phyloP scores from a whole-genome alignment of 139 green algal genomes.

The Chlamydomonas sp. region DNA sequence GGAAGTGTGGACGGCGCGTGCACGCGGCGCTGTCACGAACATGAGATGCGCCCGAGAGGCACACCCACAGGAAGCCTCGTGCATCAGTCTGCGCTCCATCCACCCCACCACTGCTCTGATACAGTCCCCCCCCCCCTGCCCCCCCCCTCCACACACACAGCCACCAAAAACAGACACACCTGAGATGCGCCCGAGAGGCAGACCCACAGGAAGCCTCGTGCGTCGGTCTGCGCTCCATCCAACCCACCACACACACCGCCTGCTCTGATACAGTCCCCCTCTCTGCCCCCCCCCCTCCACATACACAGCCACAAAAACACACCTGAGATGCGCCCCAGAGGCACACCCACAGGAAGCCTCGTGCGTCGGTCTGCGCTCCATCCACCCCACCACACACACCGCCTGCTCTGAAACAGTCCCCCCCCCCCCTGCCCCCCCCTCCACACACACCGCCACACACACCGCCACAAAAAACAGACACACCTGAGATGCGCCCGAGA shows the following conservation, averaged over 20 bases:
- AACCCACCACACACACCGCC: background rate
- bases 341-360: too few species aligned
- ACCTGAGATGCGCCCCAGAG: too few species aligned
- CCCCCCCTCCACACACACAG: background rate
- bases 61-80: too few species aligned
- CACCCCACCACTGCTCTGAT: too few species aligned
- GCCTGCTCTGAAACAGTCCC: background rate
- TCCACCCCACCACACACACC: too few species aligned
- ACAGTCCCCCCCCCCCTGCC: background rate
- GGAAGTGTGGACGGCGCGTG: too few species aligned
- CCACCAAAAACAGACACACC: background rate
- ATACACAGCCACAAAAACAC: background rate
- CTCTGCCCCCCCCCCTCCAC: background rate
- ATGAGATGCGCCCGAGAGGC: too few species aligned
- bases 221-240: constrained; percentile 13
- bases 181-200: background rate
- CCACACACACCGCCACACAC: background rate
- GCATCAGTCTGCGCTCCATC: too few species aligned
- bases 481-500: background rate
- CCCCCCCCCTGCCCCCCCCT: background rate
- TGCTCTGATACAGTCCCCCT: background rate
- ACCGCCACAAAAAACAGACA: background rate
- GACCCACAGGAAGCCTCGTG: constrained; percentile 9
- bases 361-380: too few species aligned
- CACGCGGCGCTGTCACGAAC: too few species aligned